Conservation (phyloP, 176 grass and related monocot genomes). For the Aegilops tauschii region DNA sequence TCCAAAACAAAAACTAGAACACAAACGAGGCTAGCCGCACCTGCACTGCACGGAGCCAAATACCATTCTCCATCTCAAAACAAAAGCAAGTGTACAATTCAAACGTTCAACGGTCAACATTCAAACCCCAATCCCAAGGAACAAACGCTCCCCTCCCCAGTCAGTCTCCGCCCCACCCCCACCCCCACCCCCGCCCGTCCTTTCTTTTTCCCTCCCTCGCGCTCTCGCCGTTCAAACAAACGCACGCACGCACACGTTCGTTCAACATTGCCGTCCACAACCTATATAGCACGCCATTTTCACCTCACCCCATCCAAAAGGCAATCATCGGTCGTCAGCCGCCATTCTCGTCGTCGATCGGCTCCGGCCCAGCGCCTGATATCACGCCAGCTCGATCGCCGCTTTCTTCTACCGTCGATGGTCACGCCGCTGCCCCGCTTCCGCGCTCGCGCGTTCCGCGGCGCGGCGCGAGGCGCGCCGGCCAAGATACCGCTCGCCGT, state of each 20-base stretch:
- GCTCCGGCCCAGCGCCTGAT: not conserved
- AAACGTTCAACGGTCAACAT: slow-evolving; percentile 82
- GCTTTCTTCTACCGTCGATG: slow-evolving; percentile 1
- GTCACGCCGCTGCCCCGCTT: slow-evolving; percentile 33
- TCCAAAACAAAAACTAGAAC: not conserved
- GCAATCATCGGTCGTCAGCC: not conserved
- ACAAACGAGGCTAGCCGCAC: not conserved
- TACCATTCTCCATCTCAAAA: not conserved
- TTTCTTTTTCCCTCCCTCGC: not conserved
- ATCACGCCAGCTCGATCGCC: not conserved
- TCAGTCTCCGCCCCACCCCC: not conserved
- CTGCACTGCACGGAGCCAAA: not conserved
- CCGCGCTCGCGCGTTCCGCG: not conserved
- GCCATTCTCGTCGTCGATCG: not conserved
- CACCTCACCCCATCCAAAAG: not conserved
- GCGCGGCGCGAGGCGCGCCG: not conserved
- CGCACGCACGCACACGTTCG: not conserved
- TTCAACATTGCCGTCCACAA: slow-evolving; percentile 33
- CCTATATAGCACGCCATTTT: slow-evolving; percentile 25
- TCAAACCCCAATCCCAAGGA: slow-evolving; percentile 54
- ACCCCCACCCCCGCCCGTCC: no score
- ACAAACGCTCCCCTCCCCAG: not conserved
- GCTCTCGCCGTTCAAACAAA: not conserved
- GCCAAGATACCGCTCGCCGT: slow-evolving; percentile 29
- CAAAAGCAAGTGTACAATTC: slow-evolving; percentile 30